Base-by-base conservation (phyloP, 1,139 yeast genomes). In the Zygotorulaspora mrakii region DNA sequence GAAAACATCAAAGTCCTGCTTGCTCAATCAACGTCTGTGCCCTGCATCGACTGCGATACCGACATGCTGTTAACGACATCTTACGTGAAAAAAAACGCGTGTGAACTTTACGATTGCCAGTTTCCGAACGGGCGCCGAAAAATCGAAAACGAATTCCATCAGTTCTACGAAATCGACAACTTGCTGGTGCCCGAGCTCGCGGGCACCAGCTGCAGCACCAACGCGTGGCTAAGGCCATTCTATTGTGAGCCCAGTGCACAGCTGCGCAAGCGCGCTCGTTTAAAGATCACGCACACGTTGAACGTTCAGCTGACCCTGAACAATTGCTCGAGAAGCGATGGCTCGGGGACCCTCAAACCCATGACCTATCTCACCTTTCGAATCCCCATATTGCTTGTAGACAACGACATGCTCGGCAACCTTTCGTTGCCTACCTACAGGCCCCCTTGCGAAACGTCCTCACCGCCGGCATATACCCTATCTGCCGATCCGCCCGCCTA, bases 231-330 rank as follows among this genome's bases (percentile, higher is more conserved):
- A 8, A 39, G 37, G 21, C 53, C 54, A 11, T 49, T 38, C 25
- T 46, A 51, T 28, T 49, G 46, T 31, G 55, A 51, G 17, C 22
- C 33, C 27, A 47, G 50, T 17, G 32, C 44, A 6, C 35, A 38
- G 13, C 30, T 30, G 13, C 21, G 17, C 3, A 28, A 38, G 17
- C 35, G 43, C 4, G 48, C 47, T 26, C 43, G 50, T 27, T 33
- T 55, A 17, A 54, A 51, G 40, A 47, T 50, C 14, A 47, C 54
- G 4, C 60, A 55, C 38, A 33, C 38, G 20, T 20, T 55, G 2
- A 28, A 33, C 13, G 12, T 50, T 14, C 36, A 38, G 27, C 25
- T 50, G 8, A 28, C 18, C 9, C 18, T 48, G 17, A 21, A 38
- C 11, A 35, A 31, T 13, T 25, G 28, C 31, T 10, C 22, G 4